Evolutionary conservation across 805 yeast species (phyloP), one percentile per base, ranked within the genome.

Genomic region (Wickerhamiella vanderwaltii): DNA sequence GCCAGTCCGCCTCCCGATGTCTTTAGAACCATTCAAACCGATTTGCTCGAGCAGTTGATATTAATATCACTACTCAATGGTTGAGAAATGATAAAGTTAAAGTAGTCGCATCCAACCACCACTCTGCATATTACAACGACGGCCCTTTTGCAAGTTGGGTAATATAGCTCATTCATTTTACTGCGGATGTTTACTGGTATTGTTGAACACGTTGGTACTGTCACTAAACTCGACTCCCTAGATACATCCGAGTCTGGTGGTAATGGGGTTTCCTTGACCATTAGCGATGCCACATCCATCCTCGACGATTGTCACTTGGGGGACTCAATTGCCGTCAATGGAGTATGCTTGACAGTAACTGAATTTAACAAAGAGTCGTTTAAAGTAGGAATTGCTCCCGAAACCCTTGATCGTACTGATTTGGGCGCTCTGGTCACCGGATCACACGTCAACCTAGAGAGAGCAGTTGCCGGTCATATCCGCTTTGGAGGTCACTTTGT

Each of bases 401-500:
- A 91, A 55, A 87, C 98, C 0, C 67, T 91, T 29, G 73, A 84
- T 46, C 70, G 91, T 47, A 77, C 95, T 1, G 79, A 81, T 48
- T 63, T 91, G 33, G 88, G 86, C 1, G 60, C 61, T 7, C 69
- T 88, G 58, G 56, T 51, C 17, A 36, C 43, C 1, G 87, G 84
- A 1, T 58, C 71, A 15, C 69, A 67, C 45, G 95, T 91, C 16
- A 88, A 91, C 57, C 66, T 88, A 47, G 99, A 91, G 60, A 69
- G 99, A 45, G 99, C 99, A 0, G 85, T 91, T 24, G 67, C 77
- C 2, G 75, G 76, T 11, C 84, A 82, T 41, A 83, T 77, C 5
- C 68, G 98, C 48, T 75, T 87, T 54, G 99, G 99, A 18, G 99
- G 99, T 1, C 99, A 91, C 60, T 74, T 88, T 48, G 99, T 91